These are phyloP conservation scores for Mucor saturninus DNA, from an alignment of 371 early-diverging fungal genomes.

Conservation along the genomic window DNA sequence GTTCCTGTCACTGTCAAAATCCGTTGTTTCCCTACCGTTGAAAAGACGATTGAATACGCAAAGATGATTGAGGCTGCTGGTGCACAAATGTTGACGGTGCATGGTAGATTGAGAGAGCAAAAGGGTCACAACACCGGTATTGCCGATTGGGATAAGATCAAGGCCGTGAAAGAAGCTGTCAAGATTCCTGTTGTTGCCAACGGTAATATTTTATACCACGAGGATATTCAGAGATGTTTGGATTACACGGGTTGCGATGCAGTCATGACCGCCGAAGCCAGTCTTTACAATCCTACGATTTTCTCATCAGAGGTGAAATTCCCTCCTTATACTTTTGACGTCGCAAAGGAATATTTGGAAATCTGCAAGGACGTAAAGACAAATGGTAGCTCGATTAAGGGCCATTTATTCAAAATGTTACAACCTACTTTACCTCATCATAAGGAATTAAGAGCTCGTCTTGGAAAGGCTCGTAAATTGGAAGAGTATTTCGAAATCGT, in stretches of 20 bases:
- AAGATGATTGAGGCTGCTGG: constrained; percentile 97
- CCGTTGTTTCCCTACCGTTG: constrained; percentile 89
- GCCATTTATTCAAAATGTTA: constrained; percentile 95
- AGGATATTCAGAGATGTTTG: constrained; percentile 91
- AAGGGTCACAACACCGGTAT: constrained; percentile 96
- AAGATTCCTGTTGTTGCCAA: constrained; percentile 97
- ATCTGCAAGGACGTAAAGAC: constrained; percentile 71
- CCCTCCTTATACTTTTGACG: constrained; percentile 69
- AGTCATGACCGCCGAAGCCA: constrained; percentile 96
- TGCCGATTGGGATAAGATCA: constrained; percentile 98
- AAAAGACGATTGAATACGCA: constrained; percentile 95
- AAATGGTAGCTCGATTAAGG: constrained; percentile 70
- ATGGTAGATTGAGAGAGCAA: constrained; percentile 96
- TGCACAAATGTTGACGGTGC: constrained; percentile 93
- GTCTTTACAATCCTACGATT: constrained; percentile 92
- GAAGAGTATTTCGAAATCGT: constrained; percentile 68
- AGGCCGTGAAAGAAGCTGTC: constrained; percentile 83
- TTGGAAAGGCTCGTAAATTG: constrained; percentile 65
- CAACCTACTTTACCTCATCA: constrained; percentile 79
- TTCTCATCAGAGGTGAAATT: constrained; percentile 54
- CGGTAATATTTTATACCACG: constrained; percentile 93
- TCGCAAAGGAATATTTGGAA: constrained; percentile 87
- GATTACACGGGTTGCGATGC: constrained; percentile 92
- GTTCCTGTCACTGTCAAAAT: constrained; percentile 99
- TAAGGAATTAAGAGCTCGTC: constrained; percentile 75